phyloP scores from a whole-genome alignment of 2,329 filamentous ascomycete species.

The Cordyceps farinosa region DNA sequence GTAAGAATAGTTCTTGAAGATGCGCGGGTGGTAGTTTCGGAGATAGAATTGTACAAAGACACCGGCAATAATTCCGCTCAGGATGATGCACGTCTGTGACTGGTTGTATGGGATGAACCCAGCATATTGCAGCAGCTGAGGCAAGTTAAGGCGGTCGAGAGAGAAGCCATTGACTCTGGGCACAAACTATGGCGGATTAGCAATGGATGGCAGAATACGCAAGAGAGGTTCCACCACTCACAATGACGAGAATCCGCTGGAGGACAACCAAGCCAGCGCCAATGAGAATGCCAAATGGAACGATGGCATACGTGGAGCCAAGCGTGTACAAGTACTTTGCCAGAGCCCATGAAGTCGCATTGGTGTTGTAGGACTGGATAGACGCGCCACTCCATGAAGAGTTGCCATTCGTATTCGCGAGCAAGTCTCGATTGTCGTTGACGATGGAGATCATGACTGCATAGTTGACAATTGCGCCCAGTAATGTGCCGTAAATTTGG shows the following conservation, averaged over 20 bases:
- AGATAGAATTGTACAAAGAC: constrained; percentile 51
- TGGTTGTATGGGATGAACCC: constrained; percentile 54
- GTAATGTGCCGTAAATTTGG: constrained; percentile 52
- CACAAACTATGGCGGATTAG: constrained; percentile 34
- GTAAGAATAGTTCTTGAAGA: constrained; percentile 54
- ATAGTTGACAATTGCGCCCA: constrained; percentile 53
- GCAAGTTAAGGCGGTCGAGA: constrained; percentile 45
- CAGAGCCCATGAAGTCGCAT: constrained; percentile 47
- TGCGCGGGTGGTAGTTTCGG: constrained; percentile 47
- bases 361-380: constrained; percentile 48
- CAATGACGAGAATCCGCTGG: constrained; percentile 42
- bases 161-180: constrained; percentile 44
- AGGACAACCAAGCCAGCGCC: constrained; percentile 42
- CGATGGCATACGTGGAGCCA: constrained; percentile 41
- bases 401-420: constrained; percentile 44
- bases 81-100: constrained; percentile 52
- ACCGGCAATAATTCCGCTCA: constrained; percentile 42
- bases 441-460: constrained; percentile 55
- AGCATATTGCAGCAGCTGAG: constrained; percentile 52
- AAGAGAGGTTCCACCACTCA: constrained; percentile 25
- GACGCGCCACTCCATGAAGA: constrained; percentile 51
- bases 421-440: constrained; percentile 43
- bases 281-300: constrained; percentile 48
- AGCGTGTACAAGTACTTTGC: constrained; percentile 50
- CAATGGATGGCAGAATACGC: background rate